Evolutionary conservation across 352 stramenopile genomes (phyloP).

Genomic region (Phytophthora brassicae): DNA sequence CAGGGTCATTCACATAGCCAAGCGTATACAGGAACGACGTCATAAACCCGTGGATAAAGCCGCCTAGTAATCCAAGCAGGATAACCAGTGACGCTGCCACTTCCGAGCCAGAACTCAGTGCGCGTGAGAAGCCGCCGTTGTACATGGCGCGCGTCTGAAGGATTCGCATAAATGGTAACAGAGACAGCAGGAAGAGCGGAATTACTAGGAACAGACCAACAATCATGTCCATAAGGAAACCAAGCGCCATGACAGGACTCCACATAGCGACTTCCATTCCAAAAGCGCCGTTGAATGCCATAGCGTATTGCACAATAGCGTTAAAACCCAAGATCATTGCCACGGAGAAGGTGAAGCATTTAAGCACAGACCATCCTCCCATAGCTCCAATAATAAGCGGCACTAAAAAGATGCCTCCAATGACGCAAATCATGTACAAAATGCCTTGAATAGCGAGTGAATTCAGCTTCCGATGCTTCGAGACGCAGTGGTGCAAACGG

Average conservation of each 20-base stretch:
- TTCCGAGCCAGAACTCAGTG: conserved; percentile 75
- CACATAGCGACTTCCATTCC: conserved; percentile 68
- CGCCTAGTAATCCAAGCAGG: conserved; percentile 69
- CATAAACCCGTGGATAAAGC: conserved; percentile 81
- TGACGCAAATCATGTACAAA: conserved; percentile 71
- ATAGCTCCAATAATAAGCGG: conserved; percentile 61
- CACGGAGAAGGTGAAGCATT: conserved; percentile 69
- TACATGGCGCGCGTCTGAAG: conserved; percentile 88
- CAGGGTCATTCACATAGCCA: conserved; percentile 74
- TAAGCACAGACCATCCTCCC: conserved; percentile 57
- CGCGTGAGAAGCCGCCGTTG: conserved; percentile 82
- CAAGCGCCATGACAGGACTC: conserved; percentile 68
- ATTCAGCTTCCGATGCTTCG: conserved; percentile 60
- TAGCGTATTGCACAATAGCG: conserved; percentile 66
- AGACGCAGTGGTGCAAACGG: conserved; percentile 49
- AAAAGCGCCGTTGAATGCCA: conserved; percentile 68
- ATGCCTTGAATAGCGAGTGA: conserved; percentile 61
- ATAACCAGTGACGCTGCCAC: conserved; percentile 83
- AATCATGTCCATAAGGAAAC: conserved; percentile 87
- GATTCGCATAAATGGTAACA: conserved; percentile 86
- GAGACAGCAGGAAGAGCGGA: conserved; percentile 67
- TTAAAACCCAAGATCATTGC: conserved; percentile 74
- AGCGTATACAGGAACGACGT: conserved; percentile 67
- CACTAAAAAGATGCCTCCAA: conserved; percentile 56
- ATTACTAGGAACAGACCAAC: conserved; percentile 80